phyloP scores from a whole-genome alignment of 768 basidiomycete genomes.

The Hygrocybe coccinea region DNA sequence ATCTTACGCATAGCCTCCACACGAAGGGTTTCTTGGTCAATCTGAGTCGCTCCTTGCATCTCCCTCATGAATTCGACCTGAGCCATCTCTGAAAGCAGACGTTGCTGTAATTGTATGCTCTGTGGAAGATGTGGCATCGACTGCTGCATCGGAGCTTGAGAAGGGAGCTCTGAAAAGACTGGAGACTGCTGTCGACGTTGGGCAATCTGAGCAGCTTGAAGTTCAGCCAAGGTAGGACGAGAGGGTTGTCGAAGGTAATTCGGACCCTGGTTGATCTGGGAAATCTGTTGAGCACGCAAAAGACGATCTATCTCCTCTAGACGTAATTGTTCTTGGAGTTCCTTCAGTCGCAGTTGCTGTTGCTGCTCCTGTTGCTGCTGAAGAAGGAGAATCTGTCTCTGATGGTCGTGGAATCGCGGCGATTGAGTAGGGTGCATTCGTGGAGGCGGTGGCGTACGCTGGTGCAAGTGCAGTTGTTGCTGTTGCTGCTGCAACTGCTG shows the following conservation, averaged over 20 bases:
- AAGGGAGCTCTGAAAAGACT: constrained; percentile 29
- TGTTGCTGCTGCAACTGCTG: constrained; percentile 53
- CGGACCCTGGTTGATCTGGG: constrained; percentile 40
- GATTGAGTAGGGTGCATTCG: constrained; percentile 74
- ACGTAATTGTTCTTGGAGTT: constrained; percentile 60
- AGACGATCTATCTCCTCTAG: constrained; percentile 66
- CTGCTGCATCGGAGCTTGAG: constrained; percentile 45
- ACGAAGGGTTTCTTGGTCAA: constrained; percentile 65
- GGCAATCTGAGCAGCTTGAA: constrained; percentile 40
- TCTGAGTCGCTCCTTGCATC: constrained; percentile 54
- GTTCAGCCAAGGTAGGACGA: constrained; percentile 44
- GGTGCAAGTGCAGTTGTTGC: constrained; percentile 44
- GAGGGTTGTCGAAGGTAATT: constrained; percentile 38
- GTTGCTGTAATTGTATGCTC: constrained; percentile 67
- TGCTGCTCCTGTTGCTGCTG: constrained; percentile 66
- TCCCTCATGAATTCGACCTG: constrained; percentile 65
- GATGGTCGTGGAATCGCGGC: constrained; percentile 72
- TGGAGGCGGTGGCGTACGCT: constrained; percentile 58
- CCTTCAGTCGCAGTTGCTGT: constrained; percentile 54
- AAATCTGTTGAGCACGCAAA: constrained; percentile 49
- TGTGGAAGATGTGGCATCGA: constrained; percentile 53
- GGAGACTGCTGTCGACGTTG: constrained; percentile 41
- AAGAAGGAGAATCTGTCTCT: constrained; percentile 62
- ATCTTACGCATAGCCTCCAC: constrained; percentile 85
- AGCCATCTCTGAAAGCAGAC: constrained; percentile 70